These are phyloP conservation scores for Fusarium sp. DNA, from an alignment of 2,329 filamentous ascomycete genomes.

Conservation along the genomic window DNA sequence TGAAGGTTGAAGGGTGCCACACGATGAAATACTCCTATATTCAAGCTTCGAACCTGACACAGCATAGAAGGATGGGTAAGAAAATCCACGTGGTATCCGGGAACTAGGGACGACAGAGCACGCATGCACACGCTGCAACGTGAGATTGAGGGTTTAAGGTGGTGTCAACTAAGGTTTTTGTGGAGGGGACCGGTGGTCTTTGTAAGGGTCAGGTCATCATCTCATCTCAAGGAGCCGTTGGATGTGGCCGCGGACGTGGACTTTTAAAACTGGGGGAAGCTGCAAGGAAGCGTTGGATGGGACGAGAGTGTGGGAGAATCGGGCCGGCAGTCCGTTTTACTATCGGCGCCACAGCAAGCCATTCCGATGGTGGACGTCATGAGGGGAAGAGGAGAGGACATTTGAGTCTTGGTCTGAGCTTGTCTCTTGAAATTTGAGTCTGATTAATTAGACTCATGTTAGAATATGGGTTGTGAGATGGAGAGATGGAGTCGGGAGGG, in stretches of 20 bases:
- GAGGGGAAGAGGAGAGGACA: constrained; percentile 2
- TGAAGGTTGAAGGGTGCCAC: constrained; percentile 5
- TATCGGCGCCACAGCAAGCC: constrained; percentile 41
- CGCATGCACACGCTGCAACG: not conserved
- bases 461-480: no score
- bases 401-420: not conserved
- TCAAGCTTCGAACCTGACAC: constrained; percentile 5
- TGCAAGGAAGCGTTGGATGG: constrained; percentile 30
- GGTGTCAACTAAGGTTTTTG: constrained; percentile 8
- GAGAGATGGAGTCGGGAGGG: not conserved
- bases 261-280: constrained; percentile 3
- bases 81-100: constrained; percentile 35
- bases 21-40: not conserved
- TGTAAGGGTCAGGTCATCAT: constrained; percentile 22
- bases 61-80: not conserved
- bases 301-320: constrained; percentile 45
- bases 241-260: not conserved
- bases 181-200: constrained; percentile 6
- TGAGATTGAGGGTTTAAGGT: constrained; percentile 1
- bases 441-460: not conserved
- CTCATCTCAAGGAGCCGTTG: not conserved
- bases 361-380: constrained; percentile 42
- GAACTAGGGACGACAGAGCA: constrained; percentile 33
- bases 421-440: not conserved
- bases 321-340: constrained; percentile 39